Evolutionary conservation across 148 eudicot genomes (phyloP).

Genomic region (Rhododendron williamsianum): DNA sequence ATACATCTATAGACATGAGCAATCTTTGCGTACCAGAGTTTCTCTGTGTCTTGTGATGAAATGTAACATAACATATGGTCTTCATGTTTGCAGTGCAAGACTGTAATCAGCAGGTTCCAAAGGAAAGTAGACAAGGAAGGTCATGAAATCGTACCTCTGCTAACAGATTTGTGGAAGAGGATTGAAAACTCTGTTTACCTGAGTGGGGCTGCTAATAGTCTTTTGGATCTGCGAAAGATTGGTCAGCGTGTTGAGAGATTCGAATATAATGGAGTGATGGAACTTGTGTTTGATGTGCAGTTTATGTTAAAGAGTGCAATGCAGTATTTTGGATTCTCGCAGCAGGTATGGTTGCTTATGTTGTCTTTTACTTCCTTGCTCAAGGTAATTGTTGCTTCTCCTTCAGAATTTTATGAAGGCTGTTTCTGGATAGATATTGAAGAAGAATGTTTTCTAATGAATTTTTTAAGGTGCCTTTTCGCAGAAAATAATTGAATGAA

Average conservation of each 20-base stretch:
- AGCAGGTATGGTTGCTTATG: constrained; percentile 49
- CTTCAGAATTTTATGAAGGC: neutral
- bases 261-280: constrained; percentile 68
- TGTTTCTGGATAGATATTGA: neutral
- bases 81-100: constrained; percentile 75
- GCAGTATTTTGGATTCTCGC: constrained; percentile 64
- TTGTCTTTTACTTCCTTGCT: neutral
- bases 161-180: constrained; percentile 82
- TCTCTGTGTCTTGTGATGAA: neutral
- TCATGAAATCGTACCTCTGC: constrained; percentile 67
- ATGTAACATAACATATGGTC: neutral
- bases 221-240: constrained; percentile 36
- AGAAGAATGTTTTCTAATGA: neutral
- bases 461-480: no score
- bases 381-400: neutral
- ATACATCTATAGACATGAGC: neutral
- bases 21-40: neutral
- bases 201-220: constrained; percentile 40
- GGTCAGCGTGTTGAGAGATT: constrained; percentile 38
- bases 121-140: constrained; percentile 87
- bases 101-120: constrained; percentile 63
- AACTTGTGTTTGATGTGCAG: constrained; percentile 81
- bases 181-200: constrained; percentile 37
- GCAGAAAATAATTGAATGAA: neutral
- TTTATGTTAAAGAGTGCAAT: constrained; percentile 64